phyloP scores from a whole-genome alignment of 257 asterid genomes.

The Ehretia macrophylla region DNA sequence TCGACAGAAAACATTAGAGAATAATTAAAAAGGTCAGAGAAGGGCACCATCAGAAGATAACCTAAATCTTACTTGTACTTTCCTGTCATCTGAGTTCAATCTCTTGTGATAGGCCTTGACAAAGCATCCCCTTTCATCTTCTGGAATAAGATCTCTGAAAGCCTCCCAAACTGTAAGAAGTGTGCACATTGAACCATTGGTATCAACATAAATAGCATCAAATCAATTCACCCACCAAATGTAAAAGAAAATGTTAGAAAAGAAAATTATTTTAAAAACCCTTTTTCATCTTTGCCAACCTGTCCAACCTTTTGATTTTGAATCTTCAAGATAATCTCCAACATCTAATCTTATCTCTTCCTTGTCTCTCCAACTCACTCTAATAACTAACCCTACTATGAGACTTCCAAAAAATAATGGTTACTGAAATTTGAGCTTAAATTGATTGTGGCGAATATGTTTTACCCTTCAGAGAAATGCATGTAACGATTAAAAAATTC shows the following conservation, averaged over 20 bases:
- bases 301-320: no score
- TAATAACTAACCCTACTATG: no score
- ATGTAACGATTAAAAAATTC: not conserved
- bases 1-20: no score
- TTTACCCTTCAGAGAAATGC: not conserved
- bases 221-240: not conserved
- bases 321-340: no score
- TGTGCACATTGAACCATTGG: slow-evolving; percentile 10
- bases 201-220: slow-evolving; percentile 2
- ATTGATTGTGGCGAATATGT: no score
- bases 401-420: no score
- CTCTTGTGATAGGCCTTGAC: slow-evolving; percentile 86
- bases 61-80: slow-evolving; percentile 63
- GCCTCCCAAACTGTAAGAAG: slow-evolving; percentile 83
- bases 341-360: no score
- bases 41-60: slow-evolving; percentile 15
- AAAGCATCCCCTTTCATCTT: slow-evolving; percentile 74
- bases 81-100: slow-evolving; percentile 74
- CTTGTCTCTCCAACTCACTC: no score
- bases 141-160: slow-evolving; percentile 91
- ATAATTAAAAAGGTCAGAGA: slow-evolving; percentile 2
- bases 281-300: no score
- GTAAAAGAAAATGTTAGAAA: not conserved
- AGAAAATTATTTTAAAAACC: no score
- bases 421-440: no score